phyloP scores from a whole-genome alignment of 345 rosid genomes.

The Pistacia atlantica region DNA sequence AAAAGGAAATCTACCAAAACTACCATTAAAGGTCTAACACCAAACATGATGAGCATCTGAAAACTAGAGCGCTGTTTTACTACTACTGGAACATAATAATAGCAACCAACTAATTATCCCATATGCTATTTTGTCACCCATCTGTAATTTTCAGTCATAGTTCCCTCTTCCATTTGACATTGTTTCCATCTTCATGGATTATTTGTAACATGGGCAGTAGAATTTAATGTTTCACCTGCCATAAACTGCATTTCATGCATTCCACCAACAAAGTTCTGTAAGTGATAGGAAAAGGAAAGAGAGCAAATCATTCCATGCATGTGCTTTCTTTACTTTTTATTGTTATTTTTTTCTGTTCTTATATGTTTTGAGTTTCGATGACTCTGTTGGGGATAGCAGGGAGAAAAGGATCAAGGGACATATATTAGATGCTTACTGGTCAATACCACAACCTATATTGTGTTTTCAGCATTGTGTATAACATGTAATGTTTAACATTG shows the following conservation, averaged over 20 bases:
- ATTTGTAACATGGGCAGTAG: neutral
- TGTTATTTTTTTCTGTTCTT: neutral
- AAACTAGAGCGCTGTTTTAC: conserved; percentile 1
- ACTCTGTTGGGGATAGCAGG: neutral
- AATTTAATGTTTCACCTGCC: conserved; percentile 12
- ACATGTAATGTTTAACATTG: neutral
- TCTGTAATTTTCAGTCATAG: neutral
- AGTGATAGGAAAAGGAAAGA: neutral
- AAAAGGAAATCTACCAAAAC: neutral
- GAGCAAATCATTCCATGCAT: neutral
- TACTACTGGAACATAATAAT: conserved; percentile 4
- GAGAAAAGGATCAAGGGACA: neutral
- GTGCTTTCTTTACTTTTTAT: neutral
- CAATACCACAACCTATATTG: neutral
- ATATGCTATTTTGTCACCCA: conserved; percentile 11
- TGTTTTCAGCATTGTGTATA: neutral
- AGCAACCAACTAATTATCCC: conserved; percentile 4
- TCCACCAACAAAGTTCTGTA: conserved; percentile 9
- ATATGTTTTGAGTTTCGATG: neutral
- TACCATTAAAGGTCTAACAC: conserved; percentile 2
- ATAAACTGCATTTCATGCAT: conserved; percentile 7
- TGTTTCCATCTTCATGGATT: neutral
- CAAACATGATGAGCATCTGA: conserved; percentile 15
- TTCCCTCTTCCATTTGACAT: neutral
- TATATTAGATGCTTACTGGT: neutral